Conservation (phyloP, 176 grass and related monocot species). For the Oryza glumipatula region DNA sequence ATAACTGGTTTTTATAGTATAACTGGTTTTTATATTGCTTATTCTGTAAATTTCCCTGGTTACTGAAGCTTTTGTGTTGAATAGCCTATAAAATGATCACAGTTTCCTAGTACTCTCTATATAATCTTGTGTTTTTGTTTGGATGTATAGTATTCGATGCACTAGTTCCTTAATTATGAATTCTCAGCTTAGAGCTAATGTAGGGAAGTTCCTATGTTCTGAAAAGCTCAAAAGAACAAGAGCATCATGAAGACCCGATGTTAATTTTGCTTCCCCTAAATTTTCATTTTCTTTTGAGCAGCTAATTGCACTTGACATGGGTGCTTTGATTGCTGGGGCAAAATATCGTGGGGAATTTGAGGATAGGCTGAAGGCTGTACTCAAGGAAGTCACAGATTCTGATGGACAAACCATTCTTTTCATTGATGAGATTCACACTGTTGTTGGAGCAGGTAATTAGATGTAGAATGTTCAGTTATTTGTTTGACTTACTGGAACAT, state of each 20-base stretch:
- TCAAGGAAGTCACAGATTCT: constrained; percentile 93
- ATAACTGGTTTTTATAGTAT: too few species aligned
- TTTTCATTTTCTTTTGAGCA: constrained; percentile 41
- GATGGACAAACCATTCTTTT: constrained; percentile 92
- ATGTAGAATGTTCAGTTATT: constrained; percentile 24
- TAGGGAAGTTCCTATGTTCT: not conserved
- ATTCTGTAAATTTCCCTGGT: too few species aligned
- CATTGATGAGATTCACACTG: constrained; percentile 99
- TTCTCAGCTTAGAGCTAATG: not conserved
- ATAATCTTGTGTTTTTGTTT: not conserved
- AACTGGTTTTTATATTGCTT: too few species aligned
- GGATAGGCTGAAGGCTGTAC: constrained; percentile 97
- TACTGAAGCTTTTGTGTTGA: not conserved
- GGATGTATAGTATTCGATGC: not conserved
- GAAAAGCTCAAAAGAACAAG: not conserved
- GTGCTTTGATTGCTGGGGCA: constrained; percentile 91
- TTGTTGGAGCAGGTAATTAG: constrained; percentile 90
- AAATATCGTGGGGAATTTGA: constrained; percentile 98
- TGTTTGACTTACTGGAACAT: not conserved
- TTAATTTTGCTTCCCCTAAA: not conserved
- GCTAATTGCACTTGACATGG: constrained; percentile 98
- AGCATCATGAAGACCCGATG: not conserved
- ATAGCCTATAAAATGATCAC: not conserved
- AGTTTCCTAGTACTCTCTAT: not conserved
- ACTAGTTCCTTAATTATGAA: constrained; percentile 5